A percentile compares a stretch with the other conserved stretches of the same genome.
Evolutionary conservation across 2,329 filamentous ascomycete species (phyloP).

Genomic region (Juglanconis oblonga): DNA sequence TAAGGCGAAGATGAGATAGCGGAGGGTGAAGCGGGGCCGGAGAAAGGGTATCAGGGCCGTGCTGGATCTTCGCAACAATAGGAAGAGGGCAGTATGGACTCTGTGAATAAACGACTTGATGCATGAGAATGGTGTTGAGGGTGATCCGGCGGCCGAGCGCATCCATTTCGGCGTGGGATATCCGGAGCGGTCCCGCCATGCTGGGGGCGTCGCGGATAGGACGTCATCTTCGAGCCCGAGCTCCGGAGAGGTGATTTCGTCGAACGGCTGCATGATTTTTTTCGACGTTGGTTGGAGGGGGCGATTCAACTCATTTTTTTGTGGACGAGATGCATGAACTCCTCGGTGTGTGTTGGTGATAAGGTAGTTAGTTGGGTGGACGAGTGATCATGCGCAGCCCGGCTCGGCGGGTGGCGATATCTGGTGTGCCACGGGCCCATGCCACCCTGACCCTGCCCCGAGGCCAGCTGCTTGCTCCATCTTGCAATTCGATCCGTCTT

Average conservation of each 20-base stretch:
- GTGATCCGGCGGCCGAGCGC: constrained; percentile 1
- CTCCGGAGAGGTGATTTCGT: constrained; percentile 9
- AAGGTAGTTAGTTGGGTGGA: too few species aligned
- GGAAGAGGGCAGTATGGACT: neutral
- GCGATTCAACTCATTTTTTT: neutral
- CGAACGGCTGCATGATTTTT: constrained; percentile 9
- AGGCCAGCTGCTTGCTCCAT: too few species aligned
- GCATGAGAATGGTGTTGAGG: neutral
- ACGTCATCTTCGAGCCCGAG: constrained; percentile 13
- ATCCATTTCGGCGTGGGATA: constrained; percentile 15
- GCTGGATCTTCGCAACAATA: neutral
- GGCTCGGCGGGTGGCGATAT: neutral
- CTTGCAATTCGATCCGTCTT: too few species aligned
- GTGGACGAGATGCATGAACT: neutral
- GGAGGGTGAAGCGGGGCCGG: constrained; percentile 10
- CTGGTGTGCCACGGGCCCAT: neutral
- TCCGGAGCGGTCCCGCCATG: neutral
- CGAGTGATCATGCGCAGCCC: neutral
- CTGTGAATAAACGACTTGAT: neutral
- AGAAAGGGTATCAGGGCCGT: neutral
- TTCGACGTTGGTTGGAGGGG: neutral
- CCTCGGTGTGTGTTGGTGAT: neutral
- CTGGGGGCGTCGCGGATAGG: neutral
- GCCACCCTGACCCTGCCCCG: too few species aligned
- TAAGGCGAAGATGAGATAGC: constrained; percentile 6